Evolutionary conservation across 176 grass and related monocot species (phyloP), one percentile per base, ranked within the genome.

Genomic region (Rhynchospora breviuscula): DNA sequence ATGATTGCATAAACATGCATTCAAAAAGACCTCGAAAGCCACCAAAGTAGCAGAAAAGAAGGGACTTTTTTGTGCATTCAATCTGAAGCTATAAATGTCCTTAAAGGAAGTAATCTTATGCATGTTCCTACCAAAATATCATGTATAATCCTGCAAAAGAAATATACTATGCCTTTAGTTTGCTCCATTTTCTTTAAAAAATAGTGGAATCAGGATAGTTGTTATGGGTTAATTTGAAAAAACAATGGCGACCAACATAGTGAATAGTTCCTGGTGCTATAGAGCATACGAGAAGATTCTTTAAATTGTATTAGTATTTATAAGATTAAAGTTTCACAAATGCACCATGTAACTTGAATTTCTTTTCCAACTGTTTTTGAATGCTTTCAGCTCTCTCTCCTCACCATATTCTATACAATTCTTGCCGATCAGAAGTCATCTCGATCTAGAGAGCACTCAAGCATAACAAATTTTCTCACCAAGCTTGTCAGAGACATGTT

Each of bases 401-500:
- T 98, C 60, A 94, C 84, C 74, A 90, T 70, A 63, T 94, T 98
- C 85, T 93, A 95, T 85, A 85, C 90, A 81, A 95, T 98, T 87
- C 78, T 98, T 83, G 87, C 87, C 19, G 95, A 98, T 63, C 82
- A 98, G 67, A 93, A 93, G 78, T 85, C 61, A 17, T 92, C 89
- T 79, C 26, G 25, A 86, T 95, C 92, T 35, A 93, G 91, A 82
- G 92, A 94, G 64, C 74, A 93, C 63, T 56, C 89, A 64, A 93
- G 82, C 80, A 94, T 98, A 84, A 83, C 87, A 87, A 91, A 84
- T 91, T 98, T 98, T 86, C 92, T 98, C 71, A 91, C 90, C 70
- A 94, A 98, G 87, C 78, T 98, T 86, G 86, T 91, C 68, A 93
- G 95, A 79, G 91, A 95, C 57, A 95, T 98, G 92, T 22, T 98